Evolutionary conservation across 768 basidiomycete species (phyloP), one percentile per base, ranked within the genome.

Genomic region (Tulasnella sp.): DNA sequence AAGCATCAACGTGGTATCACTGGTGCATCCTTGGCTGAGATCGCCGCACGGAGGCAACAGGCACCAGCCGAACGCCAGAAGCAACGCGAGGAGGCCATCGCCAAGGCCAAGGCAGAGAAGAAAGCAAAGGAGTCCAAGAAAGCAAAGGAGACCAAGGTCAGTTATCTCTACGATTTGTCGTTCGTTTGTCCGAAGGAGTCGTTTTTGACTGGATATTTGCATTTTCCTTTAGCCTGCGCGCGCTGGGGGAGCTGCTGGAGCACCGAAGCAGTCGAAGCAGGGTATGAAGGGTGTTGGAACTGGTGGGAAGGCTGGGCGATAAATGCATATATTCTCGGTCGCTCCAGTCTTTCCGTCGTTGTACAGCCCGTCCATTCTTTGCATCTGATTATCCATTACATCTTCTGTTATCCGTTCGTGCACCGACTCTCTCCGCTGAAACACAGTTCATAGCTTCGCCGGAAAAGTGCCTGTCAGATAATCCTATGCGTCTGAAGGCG

Each of bases 1-100:
- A 99, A 98, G 80, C 84, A 91, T 78, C 85, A 94, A 77, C 91
- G 96, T 70, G 96, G 96, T 63, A 92, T 98, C 73, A 92, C 92
- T 69, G 96, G 96, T 73, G 91, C 92, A 65, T 92, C 97, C 73
- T 82, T 98, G 62, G 81, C 84, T 53, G 72, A 90, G 67, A 97
- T 98, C 72, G 80, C 84, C 55, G 93, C 93, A 65, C 88, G 80
- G 77, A 83, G 93, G 66, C 92, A 89, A 75, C 92, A 97, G 78
- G 90, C 87, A 61, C 77, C 87, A 56, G 85, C 87, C 65, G 79
- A 86, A 66, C 83, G 96, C 62, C 75, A 79, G 63, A 86, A 90
- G 68, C 82, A 83, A 68, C 81, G 92, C 64, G 72, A 87, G 63
- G 80, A 84, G 43, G 93, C 93, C 65, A 92, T 96, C 71, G 74